phyloP scores from a whole-genome alignment of 352 stramenopile genomes.

The Phytopythium vexans region DNA sequence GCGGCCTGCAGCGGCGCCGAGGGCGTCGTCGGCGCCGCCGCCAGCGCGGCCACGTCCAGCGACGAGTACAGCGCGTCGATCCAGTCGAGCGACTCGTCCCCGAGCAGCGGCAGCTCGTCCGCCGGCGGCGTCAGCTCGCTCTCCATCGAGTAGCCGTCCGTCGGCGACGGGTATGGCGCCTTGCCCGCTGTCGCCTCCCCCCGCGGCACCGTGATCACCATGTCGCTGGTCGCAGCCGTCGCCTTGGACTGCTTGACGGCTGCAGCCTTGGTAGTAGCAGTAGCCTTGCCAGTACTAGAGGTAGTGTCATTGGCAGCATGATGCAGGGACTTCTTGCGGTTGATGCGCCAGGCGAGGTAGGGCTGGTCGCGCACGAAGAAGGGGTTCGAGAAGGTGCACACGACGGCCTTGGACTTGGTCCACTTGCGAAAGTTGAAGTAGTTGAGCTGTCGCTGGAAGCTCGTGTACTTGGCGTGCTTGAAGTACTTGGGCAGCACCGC shows the following conservation, averaged over 20 bases:
- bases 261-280: background rate
- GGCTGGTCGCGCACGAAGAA: constrained; percentile 63
- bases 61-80: constrained; percentile 52
- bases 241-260: constrained; percentile 3
- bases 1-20: no score
- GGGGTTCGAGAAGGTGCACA: constrained; percentile 74
- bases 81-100: constrained; percentile 42
- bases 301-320: background rate
- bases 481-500: constrained; percentile 93
- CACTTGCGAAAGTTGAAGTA: constrained; percentile 94
- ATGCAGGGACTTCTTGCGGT: constrained; percentile 51
- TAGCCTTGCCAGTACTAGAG: background rate
- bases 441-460: constrained; percentile 92
- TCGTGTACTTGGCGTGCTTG: constrained; percentile 93
- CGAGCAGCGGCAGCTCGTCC: constrained; percentile 14
- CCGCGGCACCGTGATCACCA: constrained; percentile 39
- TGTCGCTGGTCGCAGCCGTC: constrained; percentile 7
- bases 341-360: constrained; percentile 53
- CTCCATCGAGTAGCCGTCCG: constrained; percentile 23
- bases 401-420: constrained; percentile 77
- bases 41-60: constrained; percentile 21
- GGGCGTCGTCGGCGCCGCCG: background rate
- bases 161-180: constrained; percentile 35
- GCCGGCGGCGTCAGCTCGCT: constrained; percentile 14
- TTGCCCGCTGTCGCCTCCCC: constrained; percentile 5